phyloP scores from a whole-genome alignment of 345 rosid species.

The Melaleuca quinquenervia region DNA sequence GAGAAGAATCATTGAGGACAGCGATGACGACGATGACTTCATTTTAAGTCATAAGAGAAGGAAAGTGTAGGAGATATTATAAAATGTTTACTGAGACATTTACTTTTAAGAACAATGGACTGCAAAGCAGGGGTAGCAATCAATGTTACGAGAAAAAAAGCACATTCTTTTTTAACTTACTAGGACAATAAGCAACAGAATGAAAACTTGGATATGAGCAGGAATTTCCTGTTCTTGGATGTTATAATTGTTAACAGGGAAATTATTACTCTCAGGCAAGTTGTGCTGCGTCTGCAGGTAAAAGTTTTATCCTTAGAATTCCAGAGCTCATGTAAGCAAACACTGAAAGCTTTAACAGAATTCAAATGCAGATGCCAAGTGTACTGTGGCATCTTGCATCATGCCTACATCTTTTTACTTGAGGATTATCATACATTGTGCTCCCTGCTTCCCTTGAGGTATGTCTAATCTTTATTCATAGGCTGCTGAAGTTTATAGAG shows the following conservation, averaged over 20 bases:
- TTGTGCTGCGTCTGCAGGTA: not conserved
- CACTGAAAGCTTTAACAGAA: not conserved
- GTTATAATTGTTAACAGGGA: not conserved
- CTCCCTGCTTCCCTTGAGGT: not conserved
- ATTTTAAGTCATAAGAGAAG: constrained; percentile 59
- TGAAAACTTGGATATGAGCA: not conserved
- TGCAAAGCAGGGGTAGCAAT: not conserved
- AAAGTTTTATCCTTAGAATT: not conserved
- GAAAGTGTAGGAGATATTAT: constrained; percentile 32
- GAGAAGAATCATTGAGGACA: constrained; percentile 43
- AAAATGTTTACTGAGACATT: not conserved
- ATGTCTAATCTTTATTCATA: not conserved
- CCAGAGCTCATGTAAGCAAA: not conserved
- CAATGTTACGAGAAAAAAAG: not conserved
- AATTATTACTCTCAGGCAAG: not conserved
- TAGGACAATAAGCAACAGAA: not conserved
- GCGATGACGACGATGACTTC: constrained; percentile 36
- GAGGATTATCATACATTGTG: not conserved
- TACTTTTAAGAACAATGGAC: not conserved
- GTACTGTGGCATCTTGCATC: not conserved
- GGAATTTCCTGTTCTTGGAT: not conserved
- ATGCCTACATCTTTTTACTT: not conserved
- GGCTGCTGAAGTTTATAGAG: not conserved
- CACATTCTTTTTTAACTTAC: not conserved
- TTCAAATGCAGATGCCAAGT: not conserved